phyloP scores from a whole-genome alignment of 1,284 basidiomycete species.

The Ceratobasidium papillatum region DNA sequence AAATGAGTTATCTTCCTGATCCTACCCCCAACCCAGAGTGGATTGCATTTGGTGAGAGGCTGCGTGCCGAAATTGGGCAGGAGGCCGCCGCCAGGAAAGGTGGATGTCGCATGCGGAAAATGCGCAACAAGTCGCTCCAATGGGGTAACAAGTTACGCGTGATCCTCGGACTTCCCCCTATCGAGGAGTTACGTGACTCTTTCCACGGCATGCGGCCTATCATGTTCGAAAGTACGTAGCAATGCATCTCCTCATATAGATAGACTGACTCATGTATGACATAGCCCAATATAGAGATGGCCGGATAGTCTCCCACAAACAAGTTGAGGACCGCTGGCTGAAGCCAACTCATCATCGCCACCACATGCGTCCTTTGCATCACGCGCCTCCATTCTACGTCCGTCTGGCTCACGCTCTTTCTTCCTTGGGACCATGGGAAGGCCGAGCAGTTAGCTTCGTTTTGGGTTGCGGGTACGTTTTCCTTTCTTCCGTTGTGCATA shows the following conservation, averaged over 20 bases:
- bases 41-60: background rate
- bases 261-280: background rate
- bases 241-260: constrained; percentile 28
- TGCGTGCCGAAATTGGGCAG: constrained; percentile 25
- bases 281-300: background rate
- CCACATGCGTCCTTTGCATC: constrained; percentile 44
- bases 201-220: background rate
- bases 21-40: background rate
- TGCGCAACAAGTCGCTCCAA: constrained; percentile 53
- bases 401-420: constrained; percentile 71
- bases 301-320: background rate
- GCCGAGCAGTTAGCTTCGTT: constrained; percentile 77
- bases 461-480: constrained; percentile 62
- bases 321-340: background rate
- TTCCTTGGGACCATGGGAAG: constrained; percentile 80
- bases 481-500: constrained; percentile 25
- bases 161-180: constrained; percentile 60
- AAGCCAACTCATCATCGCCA: constrained; percentile 47
- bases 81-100: constrained; percentile 49
- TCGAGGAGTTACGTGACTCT: constrained; percentile 49
- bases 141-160: constrained; percentile 61
- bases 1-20: background rate
- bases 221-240: constrained; percentile 1
- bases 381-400: constrained; percentile 56
- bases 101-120: constrained; percentile 26